These are phyloP conservation scores for Aspergillus sp. DNA, from an alignment of 2,329 filamentous ascomycete genomes.

Conservation along the genomic window DNA sequence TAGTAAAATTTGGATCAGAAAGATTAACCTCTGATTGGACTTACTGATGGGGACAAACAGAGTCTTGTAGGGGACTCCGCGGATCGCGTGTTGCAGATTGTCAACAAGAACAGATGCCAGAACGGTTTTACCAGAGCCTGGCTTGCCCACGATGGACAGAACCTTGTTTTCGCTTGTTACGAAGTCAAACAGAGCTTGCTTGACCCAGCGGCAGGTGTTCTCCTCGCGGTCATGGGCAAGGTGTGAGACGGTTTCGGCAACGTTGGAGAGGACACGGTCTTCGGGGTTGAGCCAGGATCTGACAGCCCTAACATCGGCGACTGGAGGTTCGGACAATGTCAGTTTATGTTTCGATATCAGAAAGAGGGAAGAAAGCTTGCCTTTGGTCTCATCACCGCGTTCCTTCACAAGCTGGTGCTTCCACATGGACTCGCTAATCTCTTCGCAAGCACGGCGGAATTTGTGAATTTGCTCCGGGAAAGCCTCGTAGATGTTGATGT, in stretches of 20 bases:
- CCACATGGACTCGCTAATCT: conserved; percentile 45
- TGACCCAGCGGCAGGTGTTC: conserved; percentile 58
- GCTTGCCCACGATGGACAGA: conserved; percentile 47
- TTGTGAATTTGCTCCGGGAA: conserved; percentile 41
- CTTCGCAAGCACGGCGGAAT: conserved; percentile 39
- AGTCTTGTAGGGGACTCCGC: conserved; percentile 36
- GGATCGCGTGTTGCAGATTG: conserved; percentile 41
- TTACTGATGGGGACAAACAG: conserved; percentile 42
- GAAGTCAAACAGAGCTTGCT: conserved; percentile 53
- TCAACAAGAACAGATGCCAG: conserved; percentile 44
- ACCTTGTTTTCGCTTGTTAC: conserved; percentile 48
- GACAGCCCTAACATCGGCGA: conserved; percentile 35
- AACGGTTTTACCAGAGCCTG: conserved; percentile 44
- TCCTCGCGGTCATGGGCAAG: conserved; percentile 50
- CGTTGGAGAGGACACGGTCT: conserved; percentile 47
- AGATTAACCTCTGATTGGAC: background rate
- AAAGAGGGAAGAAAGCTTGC: conserved; percentile 17
- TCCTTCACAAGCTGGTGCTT: conserved; percentile 40
- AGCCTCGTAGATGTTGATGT: conserved; percentile 41
- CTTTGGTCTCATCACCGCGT: conserved; percentile 32
- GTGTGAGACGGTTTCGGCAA: conserved; percentile 48
- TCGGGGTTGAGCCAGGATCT: conserved; percentile 49
- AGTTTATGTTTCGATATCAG: background rate
- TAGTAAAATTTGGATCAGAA: background rate
- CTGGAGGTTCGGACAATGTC: conserved; percentile 14